Percentiles rank a stretch among this genome's conserved stretches.
Conservation (phyloP, 805 yeast genomes). For the Teunomyces pallodes region DNA sequence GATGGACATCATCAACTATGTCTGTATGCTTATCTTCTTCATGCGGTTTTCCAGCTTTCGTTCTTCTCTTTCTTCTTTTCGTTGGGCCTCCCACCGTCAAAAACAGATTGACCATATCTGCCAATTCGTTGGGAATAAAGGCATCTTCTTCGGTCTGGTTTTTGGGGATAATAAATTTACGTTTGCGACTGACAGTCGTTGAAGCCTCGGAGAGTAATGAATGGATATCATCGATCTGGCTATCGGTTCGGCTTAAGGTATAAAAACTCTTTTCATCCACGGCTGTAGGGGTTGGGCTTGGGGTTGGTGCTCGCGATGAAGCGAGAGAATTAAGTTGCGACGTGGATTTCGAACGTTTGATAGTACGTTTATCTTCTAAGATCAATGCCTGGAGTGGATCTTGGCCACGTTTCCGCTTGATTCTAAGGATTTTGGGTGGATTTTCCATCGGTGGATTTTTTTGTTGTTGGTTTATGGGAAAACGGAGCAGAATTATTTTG, state of each 20-base stretch:
- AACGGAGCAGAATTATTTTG: neutral
- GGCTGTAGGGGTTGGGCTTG: slow-evolving; percentile 14
- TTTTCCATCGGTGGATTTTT: neutral
- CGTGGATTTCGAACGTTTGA: slow-evolving; percentile 43
- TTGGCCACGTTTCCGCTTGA: slow-evolving; percentile 82
- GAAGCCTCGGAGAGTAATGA: slow-evolving; percentile 7
- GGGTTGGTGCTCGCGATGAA: slow-evolving; percentile 24
- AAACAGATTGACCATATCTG: slow-evolving; percentile 71
- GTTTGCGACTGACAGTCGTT: slow-evolving; percentile 8
- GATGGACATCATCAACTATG: neutral
- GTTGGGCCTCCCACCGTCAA: slow-evolving; percentile 35
- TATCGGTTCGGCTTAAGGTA: slow-evolving; percentile 37
- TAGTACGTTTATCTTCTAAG: slow-evolving; percentile 35
- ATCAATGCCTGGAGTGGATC: slow-evolving; percentile 84
- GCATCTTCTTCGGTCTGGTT: slow-evolving; percentile 31
- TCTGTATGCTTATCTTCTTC: neutral
- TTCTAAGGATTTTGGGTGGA: slow-evolving; percentile 69
- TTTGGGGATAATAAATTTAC: slow-evolving; percentile 37
- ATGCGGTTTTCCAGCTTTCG: slow-evolving; percentile 9
- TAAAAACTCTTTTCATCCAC: slow-evolving; percentile 15
- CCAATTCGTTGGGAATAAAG: slow-evolving; percentile 55
- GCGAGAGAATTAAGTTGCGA: slow-evolving; percentile 30
- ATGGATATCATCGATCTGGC: slow-evolving; percentile 10
- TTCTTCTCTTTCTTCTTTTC: slow-evolving; percentile 13
- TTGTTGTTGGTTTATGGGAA: neutral